Base-by-base conservation (phyloP, 768 basidiomycete species). In the Tremella fuciformis region DNA sequence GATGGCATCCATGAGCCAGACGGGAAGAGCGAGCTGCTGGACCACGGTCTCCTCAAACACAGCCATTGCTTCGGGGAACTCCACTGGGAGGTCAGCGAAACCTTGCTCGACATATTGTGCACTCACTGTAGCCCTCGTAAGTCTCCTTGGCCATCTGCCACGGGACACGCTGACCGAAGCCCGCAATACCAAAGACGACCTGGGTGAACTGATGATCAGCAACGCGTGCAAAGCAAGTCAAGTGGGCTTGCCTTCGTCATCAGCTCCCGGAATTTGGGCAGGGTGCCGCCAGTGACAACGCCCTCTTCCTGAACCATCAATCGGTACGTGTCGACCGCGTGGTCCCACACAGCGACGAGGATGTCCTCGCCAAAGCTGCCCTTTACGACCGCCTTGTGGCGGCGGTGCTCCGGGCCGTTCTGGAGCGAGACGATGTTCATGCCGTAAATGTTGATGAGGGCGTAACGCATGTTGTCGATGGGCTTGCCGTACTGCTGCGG, bases 331-430 rank as follows among this genome's bases (percentile, higher is more conserved):
- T 49, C 26, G 16, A 26, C 53, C 54, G 63, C 63, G 13, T 46
- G 53, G 8, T 62, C 54, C 55, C 58, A 68, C 3, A 48, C 67
- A 25, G 34, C 60, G 25, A 48, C 54, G 60, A 65, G 62, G 2
- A 53, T 41, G 4, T 38, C 39, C 42, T 68, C 59, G 25, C 50
- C 55, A 34, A 68, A 68, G 42, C 63, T 63, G 7, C 58, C 57
- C 53, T 50, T 63, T 15, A 68, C 60, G 3, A 68, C 64, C 1
- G 26, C 29, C 24, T 51, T 48, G 51, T 69, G 67, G 9, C 67
- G 47, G 38, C 46, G 55, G 34, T 64, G 60, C 29, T 69, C 67
- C 6, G 49, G 46, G 1, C 67, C 67, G 48, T 18, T 59, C 41
- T 64, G 56, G 6, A 52, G 41, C 1, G 53, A 57, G 16, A 69